Evolutionary conservation across 2,329 filamentous ascomycete species (phyloP).

Genomic region (Trichophyton schoenleinii): DNA sequence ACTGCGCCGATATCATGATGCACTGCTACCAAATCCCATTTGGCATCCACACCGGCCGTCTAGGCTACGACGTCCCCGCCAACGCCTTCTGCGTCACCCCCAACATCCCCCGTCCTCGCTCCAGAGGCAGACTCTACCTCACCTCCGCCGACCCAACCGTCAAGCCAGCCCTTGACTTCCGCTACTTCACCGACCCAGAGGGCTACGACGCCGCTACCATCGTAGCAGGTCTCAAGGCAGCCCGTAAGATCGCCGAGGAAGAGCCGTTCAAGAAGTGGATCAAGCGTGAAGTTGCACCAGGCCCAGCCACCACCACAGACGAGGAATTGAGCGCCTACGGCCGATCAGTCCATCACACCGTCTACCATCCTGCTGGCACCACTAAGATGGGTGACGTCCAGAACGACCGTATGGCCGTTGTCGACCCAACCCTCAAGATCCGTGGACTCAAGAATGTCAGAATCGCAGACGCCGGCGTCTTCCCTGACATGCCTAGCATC

Average conservation of each 20-base stretch:
- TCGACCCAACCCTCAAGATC: slow-evolving; percentile 62
- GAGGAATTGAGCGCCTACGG: slow-evolving; percentile 74
- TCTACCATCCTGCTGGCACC: slow-evolving; percentile 81
- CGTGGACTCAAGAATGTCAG: slow-evolving; percentile 59
- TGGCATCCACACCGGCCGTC: slow-evolving; percentile 67
- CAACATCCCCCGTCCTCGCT: slow-evolving; percentile 74
- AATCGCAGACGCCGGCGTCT: slow-evolving; percentile 77
- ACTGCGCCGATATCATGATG: slow-evolving; percentile 83
- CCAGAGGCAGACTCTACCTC: slow-evolving; percentile 63
- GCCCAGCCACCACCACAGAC: slow-evolving; percentile 59
- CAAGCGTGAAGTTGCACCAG: slow-evolving; percentile 68
- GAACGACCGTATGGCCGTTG: slow-evolving; percentile 61
- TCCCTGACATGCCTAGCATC: slow-evolving; percentile 74
- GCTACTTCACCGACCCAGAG: slow-evolving; percentile 77
- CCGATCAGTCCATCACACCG: slow-evolving; percentile 67
- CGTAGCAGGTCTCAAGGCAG: slow-evolving; percentile 62
- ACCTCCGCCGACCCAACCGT: slow-evolving; percentile 61
- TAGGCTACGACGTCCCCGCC: slow-evolving; percentile 59
- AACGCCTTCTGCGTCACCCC: slow-evolving; percentile 90
- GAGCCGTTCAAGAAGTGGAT: slow-evolving; percentile 72
- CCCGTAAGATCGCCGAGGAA: slow-evolving; percentile 63
- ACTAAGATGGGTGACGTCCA: slow-evolving; percentile 74
- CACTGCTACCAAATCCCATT: slow-evolving; percentile 95
- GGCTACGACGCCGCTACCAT: slow-evolving; percentile 75
- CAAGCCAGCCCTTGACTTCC: slow-evolving; percentile 76